phyloP scores from a whole-genome alignment of 1,284 basidiomycete species.

The Inonotus hispidus region DNA sequence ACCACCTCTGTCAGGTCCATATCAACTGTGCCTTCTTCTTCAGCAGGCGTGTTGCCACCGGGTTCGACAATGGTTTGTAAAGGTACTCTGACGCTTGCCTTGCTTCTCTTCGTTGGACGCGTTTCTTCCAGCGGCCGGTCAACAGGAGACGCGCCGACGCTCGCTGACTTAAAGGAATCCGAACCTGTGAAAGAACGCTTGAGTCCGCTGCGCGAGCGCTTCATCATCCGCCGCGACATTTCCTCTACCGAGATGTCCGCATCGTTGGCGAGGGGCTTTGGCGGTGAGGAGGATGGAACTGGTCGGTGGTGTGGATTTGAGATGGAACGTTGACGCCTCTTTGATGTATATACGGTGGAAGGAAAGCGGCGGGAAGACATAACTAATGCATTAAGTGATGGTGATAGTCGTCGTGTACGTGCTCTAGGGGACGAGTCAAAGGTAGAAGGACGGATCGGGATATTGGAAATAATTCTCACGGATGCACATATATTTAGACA shows the following conservation, averaged over 20 bases:
- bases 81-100: constrained; percentile 1
- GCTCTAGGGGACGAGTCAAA: neutral
- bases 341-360: constrained; percentile 8
- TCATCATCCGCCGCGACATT: constrained; percentile 45
- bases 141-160: constrained; percentile 12
- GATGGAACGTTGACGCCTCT: constrained; percentile 13
- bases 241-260: constrained; percentile 35
- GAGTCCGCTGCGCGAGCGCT: constrained; percentile 33
- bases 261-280: constrained; percentile 30
- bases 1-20: constrained; percentile 15
- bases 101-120: constrained; percentile 14
- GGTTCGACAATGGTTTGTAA: constrained; percentile 9
- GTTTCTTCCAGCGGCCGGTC: constrained; percentile 1
- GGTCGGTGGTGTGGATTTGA: constrained; percentile 15
- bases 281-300: constrained; percentile 33
- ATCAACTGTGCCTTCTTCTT: constrained; percentile 10
- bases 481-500: neutral
- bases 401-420: neutral
- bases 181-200: constrained; percentile 5
- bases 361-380: constrained; percentile 11
- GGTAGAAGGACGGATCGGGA: neutral
- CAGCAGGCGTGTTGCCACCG: neutral
- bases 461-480: neutral
- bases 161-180: constrained; percentile 7
- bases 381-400: neutral